Base-by-base conservation (phyloP, 345 rosid genomes). In the Aquilaria sinensis region DNA sequence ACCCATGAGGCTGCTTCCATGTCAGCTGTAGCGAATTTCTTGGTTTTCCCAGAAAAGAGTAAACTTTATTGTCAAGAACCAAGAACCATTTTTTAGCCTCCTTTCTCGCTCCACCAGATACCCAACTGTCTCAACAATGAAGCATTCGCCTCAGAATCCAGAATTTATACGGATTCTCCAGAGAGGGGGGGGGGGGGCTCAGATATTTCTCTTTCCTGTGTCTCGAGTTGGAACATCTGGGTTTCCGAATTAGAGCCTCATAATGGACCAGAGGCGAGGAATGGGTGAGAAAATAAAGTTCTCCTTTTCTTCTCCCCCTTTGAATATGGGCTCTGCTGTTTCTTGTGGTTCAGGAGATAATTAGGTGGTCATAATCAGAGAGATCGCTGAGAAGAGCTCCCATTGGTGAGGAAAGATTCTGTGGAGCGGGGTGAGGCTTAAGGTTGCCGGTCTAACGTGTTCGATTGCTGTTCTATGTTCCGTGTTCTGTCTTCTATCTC, bases 401-500 rank as follows among this genome's bases (percentile, higher is more conserved):
- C 68, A 83, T 88, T 81, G 87, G 91, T 60, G 61, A 67, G n/a
- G 31, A 53, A 56, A 16, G 84, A 79, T 75, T 82, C 65, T 72
- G 71, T 66, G 75, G 74, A 51, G 51, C 55, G 76, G 53, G 66
- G 50, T 51, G 53, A 52, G 32, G 46, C 43, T 37, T 3, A 4
- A 37, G 8, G 43, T 1, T 1, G 5, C 43, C 3, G 53, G 62
- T 13, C 47, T 58, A 59, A 79, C 86, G 88, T 81, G 86, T 72
- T 69, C 58, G 51, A 47, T 72, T 70, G 15, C 79, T 31, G 68
- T 58, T 78, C 88, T 56, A 60, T 75, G 69, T 55, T 60, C 15
- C 0, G n/a, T 51, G 1, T 57, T 64, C 6, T 10, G 6, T 31
- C 31, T 31, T 31, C 4, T 31, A 16, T 1, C 9, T 2, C 34